Evolutionary conservation across 345 rosid genomes (phyloP), one percentile per base, ranked within the genome.

Genomic region (Hypericum androsaemum): DNA sequence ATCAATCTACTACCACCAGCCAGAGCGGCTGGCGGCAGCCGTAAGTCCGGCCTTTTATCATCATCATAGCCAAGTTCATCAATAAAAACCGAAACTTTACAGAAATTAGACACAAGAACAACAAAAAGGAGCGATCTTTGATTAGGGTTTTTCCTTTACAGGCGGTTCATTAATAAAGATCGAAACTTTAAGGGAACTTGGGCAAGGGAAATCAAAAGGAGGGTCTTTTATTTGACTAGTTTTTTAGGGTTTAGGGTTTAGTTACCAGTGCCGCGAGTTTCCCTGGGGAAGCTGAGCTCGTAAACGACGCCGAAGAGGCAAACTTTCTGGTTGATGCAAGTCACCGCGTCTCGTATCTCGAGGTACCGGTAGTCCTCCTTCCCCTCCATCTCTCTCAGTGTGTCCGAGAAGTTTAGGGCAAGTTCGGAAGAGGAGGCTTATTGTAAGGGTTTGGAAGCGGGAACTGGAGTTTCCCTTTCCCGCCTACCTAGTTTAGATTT

Each of bases 31-130:
- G 53, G 65, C 52, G 54, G 89, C 83, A 77, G 85, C 76, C 68
- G 83, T 82, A 73, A 74, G 85, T 55, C 77, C 89, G 85, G 89
- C 83, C 89, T 79, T 79, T 74, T 41, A 44, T 51, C 59, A 54
- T 82, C 89, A 73, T 82, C 89, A 82, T 53, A 1, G 80, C 89
- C 86, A 78, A n/a, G 12, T 10, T 13, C n/a, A 32, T 6, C 6
- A 5, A 49, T 36, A 17, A 10, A 28, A 12, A 13, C 12, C 15
- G 16, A 6, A 8, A 37, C 28, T 45, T 61, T 7, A 12, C 13
- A 10, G 11, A 41, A 36, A 16, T 53, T n/a, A 17, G 7, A 16
- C 12, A 12, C 7, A 13, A 12, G 38, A 42, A 22, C 22, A 5
- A 28, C 12, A 50, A 10, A 22, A 22, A 22, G 32, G 32, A 22